phyloP scores from a whole-genome alignment of 306 rosid species.

The Alnus rubra region DNA sequence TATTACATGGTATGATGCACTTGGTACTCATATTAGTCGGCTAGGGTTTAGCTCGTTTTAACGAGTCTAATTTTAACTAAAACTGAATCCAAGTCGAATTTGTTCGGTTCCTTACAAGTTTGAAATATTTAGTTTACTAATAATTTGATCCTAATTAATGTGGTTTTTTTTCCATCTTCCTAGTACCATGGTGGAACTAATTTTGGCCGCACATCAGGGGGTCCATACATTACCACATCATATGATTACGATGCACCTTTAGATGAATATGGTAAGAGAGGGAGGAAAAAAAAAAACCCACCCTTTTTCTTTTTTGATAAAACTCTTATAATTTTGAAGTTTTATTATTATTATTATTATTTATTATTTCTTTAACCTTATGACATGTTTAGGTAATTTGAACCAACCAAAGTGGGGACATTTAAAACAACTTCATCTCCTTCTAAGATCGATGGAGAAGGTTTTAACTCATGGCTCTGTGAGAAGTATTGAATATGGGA shows the following conservation, averaged over 20 bases:
- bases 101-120: too few relatives aligned
- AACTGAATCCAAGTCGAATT: too few relatives aligned
- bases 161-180: not conserved
- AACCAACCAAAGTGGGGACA: conserved; percentile 53
- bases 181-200: conserved; percentile 52
- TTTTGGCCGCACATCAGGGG: conserved; percentile 38
- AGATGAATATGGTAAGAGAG: conserved; percentile 46
- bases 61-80: not conserved
- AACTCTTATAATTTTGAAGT: not conserved
- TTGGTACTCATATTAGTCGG: too few relatives aligned
- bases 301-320: not conserved
- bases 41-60: too few relatives aligned
- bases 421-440: conserved; percentile 30
- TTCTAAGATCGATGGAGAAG: conserved; percentile 25
- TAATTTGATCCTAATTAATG: not conserved
- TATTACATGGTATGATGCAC: conserved; percentile 35
- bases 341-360: not conserved
- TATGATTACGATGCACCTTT: conserved; percentile 51
- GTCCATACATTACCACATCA: conserved; percentile 44
- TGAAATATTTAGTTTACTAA: too few relatives aligned
- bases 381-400: conserved; percentile 26
- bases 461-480: conserved; percentile 16
- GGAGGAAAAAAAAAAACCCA: not conserved
- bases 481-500: not conserved
- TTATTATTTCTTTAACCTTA: not conserved